Base-by-base conservation (phyloP, 2,329 filamentous ascomycete species). In the Microsporum ferrugineum region DNA sequence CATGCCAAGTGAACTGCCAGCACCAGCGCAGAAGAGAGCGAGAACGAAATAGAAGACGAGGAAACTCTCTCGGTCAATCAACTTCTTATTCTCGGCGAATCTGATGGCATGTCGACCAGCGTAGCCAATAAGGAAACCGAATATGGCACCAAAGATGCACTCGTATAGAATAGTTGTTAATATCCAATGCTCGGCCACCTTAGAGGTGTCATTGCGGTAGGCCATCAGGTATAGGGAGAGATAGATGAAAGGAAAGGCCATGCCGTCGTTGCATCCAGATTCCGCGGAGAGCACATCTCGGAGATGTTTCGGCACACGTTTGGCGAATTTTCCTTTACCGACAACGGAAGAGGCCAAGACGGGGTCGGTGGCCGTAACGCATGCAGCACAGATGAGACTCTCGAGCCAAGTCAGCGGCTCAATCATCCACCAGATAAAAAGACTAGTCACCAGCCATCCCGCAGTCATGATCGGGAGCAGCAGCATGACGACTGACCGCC, bases 241-340 rank as follows among this genome's bases (percentile, higher is more conserved):
- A 72, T 99, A 99, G 69, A 99, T 84, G 73, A 99, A 99, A 0
- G 94, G 94, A 71, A 99, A 99, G 1, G 94, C 94, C 94, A 99
- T 99, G 76, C 94, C 94, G 73, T 99, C 94, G 80, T 99, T 99
- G 77, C 94, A 99, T 34, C 94, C 94, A 5, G 94, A 99, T 76
- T 99, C 94, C 61, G 91, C 91, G 3, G 94, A 99, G 10, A 99
- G 80, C 58, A 99, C 72, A 76, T 99, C 94, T 80, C 94, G 84
- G 77, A 99, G 78, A 85, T 99, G 94, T 79, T 96, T 97, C 27
- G 94, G 94, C 3, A 99, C 91, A 65, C 94, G 86, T 77, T 96
- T 96, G 39, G 94, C 92, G 70, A 99, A 99, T 75, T 99, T 99
- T 69, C 94, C 94, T 78, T 97, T 99, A 72, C 94, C 94, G 59